phyloP scores from a whole-genome alignment of 2,329 filamentous ascomycete species.

The Parafenestella ontariensis region DNA sequence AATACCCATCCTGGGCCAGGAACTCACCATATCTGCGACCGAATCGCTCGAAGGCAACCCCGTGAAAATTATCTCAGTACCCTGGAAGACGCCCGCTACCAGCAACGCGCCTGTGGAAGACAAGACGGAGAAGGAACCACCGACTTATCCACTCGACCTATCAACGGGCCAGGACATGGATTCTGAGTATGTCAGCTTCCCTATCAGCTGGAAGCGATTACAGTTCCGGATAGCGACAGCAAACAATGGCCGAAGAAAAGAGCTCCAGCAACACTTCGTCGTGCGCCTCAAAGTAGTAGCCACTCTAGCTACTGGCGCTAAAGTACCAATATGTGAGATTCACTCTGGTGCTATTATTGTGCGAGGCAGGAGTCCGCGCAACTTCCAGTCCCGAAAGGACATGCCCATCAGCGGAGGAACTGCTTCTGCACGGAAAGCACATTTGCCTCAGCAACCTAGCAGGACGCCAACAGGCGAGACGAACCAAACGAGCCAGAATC shows the following conservation, averaged over 20 bases:
- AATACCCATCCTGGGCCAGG: slow-evolving; percentile 80
- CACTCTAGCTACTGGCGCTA: slow-evolving; percentile 82
- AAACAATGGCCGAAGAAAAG: slow-evolving; percentile 93
- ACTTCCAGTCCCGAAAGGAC: slow-evolving; percentile 94
- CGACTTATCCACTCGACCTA: slow-evolving; percentile 75
- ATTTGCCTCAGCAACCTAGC: slow-evolving; percentile 44
- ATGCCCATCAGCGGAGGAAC: slow-evolving; percentile 83
- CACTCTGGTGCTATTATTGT: slow-evolving; percentile 92
- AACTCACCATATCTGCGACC: slow-evolving; percentile 88
- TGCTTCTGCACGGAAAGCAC: slow-evolving; percentile 73
- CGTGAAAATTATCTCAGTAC: slow-evolving; percentile 93
- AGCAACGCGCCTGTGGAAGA: slow-evolving; percentile 72
- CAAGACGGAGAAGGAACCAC: slow-evolving; percentile 83
- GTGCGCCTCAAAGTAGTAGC: slow-evolving; percentile 86
- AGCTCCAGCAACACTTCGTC: slow-evolving; percentile 95
- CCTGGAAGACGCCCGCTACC: slow-evolving; percentile 94
- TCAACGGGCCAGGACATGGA: slow-evolving; percentile 73
- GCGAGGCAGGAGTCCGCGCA: slow-evolving; percentile 87
- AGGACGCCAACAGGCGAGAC: slow-evolving; percentile 47
- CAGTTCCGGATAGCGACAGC: slow-evolving; percentile 96
- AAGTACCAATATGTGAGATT: slow-evolving; percentile 81
- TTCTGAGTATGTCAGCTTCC: slow-evolving; percentile 86
- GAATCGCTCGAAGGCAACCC: slow-evolving; percentile 93
- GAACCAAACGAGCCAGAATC: slow-evolving; percentile 37
- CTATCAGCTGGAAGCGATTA: slow-evolving; percentile 90